Evolutionary conservation across 305 asterid species (phyloP).

Genomic region (Fraxinus nigra): DNA sequence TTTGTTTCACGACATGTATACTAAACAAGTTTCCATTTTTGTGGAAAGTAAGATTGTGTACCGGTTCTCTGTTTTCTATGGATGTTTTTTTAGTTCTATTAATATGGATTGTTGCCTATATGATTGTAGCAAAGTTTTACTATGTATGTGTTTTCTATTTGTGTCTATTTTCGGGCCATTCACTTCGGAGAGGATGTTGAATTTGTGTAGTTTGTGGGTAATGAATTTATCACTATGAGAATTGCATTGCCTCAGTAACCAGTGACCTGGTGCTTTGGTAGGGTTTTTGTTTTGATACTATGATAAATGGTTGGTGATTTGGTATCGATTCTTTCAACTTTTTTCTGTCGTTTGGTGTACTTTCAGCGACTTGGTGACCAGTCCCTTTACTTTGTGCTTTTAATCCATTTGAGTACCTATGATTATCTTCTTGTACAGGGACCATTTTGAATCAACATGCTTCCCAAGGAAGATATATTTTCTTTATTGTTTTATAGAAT

Average conservation of each 20-base stretch:
- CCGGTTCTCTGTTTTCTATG: background rate
- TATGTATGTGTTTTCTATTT: background rate
- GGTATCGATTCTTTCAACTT: background rate
- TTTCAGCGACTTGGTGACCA: background rate
- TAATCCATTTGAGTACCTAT: background rate
- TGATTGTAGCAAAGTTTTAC: background rate
- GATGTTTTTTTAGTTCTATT: background rate
- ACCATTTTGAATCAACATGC: background rate
- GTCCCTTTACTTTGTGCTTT: background rate
- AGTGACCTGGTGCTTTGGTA: background rate
- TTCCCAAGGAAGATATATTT: background rate
- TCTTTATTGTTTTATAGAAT: background rate
- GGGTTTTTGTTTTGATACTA: background rate
- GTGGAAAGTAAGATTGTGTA: background rate
- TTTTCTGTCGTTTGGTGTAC: background rate
- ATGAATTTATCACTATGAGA: background rate
- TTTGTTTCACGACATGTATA: background rate
- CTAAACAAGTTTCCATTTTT: background rate
- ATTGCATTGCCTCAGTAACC: background rate
- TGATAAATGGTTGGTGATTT: background rate
- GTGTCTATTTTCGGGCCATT: background rate
- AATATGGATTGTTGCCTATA: background rate
- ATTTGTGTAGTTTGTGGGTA: background rate
- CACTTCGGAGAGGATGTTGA: background rate
- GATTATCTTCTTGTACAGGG: background rate